These are phyloP conservation scores for Verticillium tricorpus DNA, from an alignment of 2,329 filamentous ascomycete genomes.

Conservation along the genomic window DNA sequence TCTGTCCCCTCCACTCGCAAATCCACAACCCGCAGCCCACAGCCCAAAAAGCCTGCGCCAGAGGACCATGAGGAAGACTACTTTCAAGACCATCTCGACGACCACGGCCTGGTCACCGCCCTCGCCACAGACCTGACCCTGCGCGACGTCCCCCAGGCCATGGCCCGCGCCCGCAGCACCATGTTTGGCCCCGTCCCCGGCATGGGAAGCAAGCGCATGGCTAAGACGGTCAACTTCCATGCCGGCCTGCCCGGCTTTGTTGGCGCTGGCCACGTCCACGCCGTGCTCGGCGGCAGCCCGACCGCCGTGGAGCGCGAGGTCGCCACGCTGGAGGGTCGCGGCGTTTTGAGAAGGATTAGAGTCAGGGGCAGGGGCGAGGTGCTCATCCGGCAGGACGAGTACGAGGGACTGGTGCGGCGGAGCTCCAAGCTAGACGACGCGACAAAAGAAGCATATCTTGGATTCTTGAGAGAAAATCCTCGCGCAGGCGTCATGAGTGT, in stretches of 20 bases:
- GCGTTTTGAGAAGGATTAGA: constrained; percentile 55
- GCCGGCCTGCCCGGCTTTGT: constrained; percentile 57
- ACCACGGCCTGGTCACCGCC: constrained; percentile 51
- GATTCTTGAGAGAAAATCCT: constrained; percentile 46
- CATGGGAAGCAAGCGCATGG: constrained; percentile 59
- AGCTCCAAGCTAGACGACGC: constrained; percentile 25
- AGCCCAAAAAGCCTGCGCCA: constrained; percentile 7
- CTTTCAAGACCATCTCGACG: constrained; percentile 50
- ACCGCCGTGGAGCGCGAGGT: constrained; percentile 65
- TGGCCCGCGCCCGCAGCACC: constrained; percentile 53
- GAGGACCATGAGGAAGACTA: constrained; percentile 18
- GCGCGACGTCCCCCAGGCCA: constrained; percentile 59
- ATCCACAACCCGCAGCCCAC: background rate
- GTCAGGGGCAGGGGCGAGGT: constrained; percentile 64
- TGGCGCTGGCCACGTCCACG: constrained; percentile 61
- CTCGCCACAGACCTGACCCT: constrained; percentile 53
- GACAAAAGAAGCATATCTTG: constrained; percentile 46
- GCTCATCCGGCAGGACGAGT: constrained; percentile 53
- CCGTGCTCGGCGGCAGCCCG: constrained; percentile 52
- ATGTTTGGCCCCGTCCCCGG: constrained; percentile 67
- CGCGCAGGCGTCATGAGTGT: constrained; percentile 16
- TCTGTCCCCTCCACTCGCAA: background rate
- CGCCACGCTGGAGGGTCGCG: constrained; percentile 52
- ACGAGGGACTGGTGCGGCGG: constrained; percentile 42
- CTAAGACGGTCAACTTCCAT: constrained; percentile 60